Conservation (phyloP, 116 monocot genomes). For the Trichopus zeylanicus region DNA sequence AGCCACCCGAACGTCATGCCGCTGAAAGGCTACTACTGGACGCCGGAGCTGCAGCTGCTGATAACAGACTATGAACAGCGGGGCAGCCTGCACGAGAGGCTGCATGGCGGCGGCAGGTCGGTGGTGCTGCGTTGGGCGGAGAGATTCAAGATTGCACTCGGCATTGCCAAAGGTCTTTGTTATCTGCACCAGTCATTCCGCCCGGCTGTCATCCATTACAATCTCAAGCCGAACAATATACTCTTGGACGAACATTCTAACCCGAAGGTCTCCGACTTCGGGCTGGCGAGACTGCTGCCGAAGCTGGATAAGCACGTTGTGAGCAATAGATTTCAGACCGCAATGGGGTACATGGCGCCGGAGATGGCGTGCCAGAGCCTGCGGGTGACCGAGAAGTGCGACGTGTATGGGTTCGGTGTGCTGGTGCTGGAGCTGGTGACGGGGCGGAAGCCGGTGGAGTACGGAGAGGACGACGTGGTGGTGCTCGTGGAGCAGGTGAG, state of each 20-base stretch:
- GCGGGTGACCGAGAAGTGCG: slow-evolving; percentile 66
- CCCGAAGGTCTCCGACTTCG: slow-evolving; percentile 62
- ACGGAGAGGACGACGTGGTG: slow-evolving; percentile 55
- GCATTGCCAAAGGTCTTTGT: slow-evolving; percentile 51
- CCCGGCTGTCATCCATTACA: slow-evolving; percentile 69
- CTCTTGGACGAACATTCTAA: slow-evolving; percentile 34
- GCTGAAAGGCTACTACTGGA: slow-evolving; percentile 80
- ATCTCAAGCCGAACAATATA: slow-evolving; percentile 66
- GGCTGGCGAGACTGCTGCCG: slow-evolving; percentile 49
- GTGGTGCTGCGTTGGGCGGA: slow-evolving; percentile 22
- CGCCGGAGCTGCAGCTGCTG: slow-evolving; percentile 65
- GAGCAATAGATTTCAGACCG: slow-evolving; percentile 29
- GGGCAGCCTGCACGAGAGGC: slow-evolving; percentile 40
- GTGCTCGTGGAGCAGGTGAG: slow-evolving; percentile 60
- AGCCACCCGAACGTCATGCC: slow-evolving; percentile 68
- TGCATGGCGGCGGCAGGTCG: slow-evolving; percentile 21
- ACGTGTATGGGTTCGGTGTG: slow-evolving; percentile 71
- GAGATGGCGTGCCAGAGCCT: slow-evolving; percentile 63
- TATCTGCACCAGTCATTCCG: slow-evolving; percentile 67
- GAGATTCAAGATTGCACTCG: slow-evolving; percentile 64
- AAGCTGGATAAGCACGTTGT: slow-evolving; percentile 32
- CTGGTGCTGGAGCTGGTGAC: slow-evolving; percentile 76
- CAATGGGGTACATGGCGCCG: slow-evolving; percentile 60
- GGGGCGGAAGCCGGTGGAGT: slow-evolving; percentile 60
- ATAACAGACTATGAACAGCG: slow-evolving; percentile 43